phyloP scores from a whole-genome alignment of 345 rosid genomes.

The Populus ilicifolia region DNA sequence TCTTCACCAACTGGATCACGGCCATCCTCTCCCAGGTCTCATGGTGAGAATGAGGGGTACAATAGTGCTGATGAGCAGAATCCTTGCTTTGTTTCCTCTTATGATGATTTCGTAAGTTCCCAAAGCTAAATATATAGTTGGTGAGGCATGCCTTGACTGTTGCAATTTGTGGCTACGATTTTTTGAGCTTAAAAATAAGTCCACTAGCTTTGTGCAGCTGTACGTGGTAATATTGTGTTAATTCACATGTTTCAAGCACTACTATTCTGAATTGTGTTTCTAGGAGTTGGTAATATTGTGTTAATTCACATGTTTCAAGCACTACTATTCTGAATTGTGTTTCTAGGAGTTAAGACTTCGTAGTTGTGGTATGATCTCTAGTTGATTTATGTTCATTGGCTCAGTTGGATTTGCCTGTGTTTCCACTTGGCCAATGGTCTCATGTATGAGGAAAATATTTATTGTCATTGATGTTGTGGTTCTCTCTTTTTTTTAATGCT shows the following conservation, averaged over 20 bases:
- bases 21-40: slow-evolving; percentile 98
- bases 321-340: neutral
- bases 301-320: neutral
- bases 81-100: slow-evolving; percentile 64
- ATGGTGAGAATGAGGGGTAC: slow-evolving; percentile 82
- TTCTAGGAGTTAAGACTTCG: neutral
- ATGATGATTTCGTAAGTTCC: slow-evolving; percentile 64
- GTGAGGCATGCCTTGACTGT: neutral
- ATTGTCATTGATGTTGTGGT: neutral
- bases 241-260: neutral
- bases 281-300: neutral
- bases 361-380: neutral
- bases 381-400: neutral
- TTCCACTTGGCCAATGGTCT: neutral
- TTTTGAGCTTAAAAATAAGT: neutral
- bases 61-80: slow-evolving; percentile 98
- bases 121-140: neutral
- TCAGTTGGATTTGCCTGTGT: neutral
- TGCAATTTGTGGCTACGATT: neutral
- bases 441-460: neutral
- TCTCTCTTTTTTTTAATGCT: neutral
- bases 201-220: neutral
- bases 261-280: neutral
- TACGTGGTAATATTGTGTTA: neutral
- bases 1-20: slow-evolving; percentile 78